Percentiles rank a stretch among this genome's conserved stretches.
Conservation (phyloP, 441 rosid species). For the Gossypium gossypioides region DNA sequence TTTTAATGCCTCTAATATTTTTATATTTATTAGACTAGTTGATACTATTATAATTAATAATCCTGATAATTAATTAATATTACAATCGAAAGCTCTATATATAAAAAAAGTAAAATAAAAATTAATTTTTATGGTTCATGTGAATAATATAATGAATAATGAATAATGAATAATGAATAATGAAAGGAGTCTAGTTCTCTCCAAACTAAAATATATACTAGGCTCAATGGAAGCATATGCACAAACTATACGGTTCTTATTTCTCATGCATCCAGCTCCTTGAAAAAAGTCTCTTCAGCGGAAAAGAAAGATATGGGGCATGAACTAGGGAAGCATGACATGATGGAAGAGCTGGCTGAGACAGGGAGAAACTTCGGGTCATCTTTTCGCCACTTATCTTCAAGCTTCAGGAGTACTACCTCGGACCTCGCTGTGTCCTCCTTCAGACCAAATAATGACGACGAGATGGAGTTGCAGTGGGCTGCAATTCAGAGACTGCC, state of each 20-base stretch:
- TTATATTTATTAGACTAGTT: no score
- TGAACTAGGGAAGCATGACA: not conserved
- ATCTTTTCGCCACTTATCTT: not conserved
- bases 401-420: not conserved
- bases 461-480: slow-evolving; percentile 24
- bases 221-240: not conserved
- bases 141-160: no score
- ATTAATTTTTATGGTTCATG: no score
- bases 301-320: not conserved
- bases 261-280: not conserved
- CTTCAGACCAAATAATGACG: slow-evolving; percentile 1
- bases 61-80: no score
- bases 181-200: no score
- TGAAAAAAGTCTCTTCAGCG: not conserved
- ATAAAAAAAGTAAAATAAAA: no score
- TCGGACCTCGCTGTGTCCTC: not conserved
- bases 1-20: no score
- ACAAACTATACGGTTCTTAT: not conserved
- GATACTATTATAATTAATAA: no score
- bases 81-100: no score
- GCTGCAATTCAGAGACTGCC: slow-evolving; percentile 30
- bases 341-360: not conserved
- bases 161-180: no score
- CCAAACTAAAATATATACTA: no score
- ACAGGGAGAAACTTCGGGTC: not conserved